Evolutionary conservation across 1,139 yeast species (phyloP), one percentile per base, ranked within the genome.

Genomic region (Taphrina pruni): DNA sequence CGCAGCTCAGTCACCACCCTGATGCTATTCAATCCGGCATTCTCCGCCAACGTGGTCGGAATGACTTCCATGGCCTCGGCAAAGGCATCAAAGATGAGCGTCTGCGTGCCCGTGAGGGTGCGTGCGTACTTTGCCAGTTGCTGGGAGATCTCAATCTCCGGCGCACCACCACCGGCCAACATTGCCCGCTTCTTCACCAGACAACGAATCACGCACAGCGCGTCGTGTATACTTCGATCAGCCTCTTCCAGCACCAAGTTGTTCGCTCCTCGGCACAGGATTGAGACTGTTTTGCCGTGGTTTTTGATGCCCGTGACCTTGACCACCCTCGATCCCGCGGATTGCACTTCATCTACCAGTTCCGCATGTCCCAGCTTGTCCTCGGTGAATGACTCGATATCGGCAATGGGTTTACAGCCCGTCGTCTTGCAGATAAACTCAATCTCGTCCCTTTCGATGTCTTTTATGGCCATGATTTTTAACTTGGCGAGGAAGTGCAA

Each of bases 121-220:
- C 88, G 85, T 26, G 97, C 84, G 79, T 93, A 97, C 75, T 87
- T 88, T 79, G 86, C 83, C 75, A 94, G 81, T 36, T 87, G 86
- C 75, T 96, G 87, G 6, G 98, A 88, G 17, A 93, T 89, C 81
- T 94, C 99, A 74, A 94, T 87, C 81, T 94, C 99, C 61, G 99
- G 97, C 6, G 99, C 98, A 74, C 99, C 99, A 73, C 99, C 99
- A 75, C 99, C 99, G 14, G 98, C 97, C 80, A 94, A 91, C 76
- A 94, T 83, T 1, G 97, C 98, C 77, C 87, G 89, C 79, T 92
- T 94, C 79, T 94, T 93, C 54, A 95, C 98, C 70, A 94, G 83
- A 82, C 99, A 94, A 78, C 98, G 88, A 70, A 95, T 86, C 38
- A 95, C 99, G 84, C 99, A 94, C 71, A 94, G 84, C 0, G 99